Percentiles rank a stretch among this genome's conserved stretches.
phyloP scores from a whole-genome alignment of 2,329 filamentous ascomycete species.

The Ophiostoma ulmi region DNA sequence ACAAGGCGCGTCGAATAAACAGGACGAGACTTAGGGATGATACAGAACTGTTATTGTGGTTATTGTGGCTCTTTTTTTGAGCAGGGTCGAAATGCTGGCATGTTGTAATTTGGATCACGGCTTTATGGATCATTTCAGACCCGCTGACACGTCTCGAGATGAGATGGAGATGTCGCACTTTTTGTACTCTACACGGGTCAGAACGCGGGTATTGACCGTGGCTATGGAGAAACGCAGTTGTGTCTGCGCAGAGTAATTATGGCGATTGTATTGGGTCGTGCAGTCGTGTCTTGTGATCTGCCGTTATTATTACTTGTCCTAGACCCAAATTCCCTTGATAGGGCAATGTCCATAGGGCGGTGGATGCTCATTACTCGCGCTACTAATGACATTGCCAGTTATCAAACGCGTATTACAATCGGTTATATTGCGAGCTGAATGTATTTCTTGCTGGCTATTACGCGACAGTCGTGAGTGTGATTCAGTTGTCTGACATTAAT shows the following conservation, averaged over 20 bases:
- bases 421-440: neutral
- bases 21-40: slow-evolving; percentile 7
- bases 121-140: neutral
- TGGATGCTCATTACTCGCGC: neutral
- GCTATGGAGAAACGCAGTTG: slow-evolving; percentile 1
- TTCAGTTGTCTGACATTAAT: neutral
- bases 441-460: neutral
- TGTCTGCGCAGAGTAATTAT: neutral
- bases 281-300: neutral
- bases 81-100: neutral
- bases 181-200: neutral
- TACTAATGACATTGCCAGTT: neutral
- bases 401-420: neutral
- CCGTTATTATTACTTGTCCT: neutral
- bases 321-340: neutral
- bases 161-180: neutral
- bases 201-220: neutral
- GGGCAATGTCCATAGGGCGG: neutral
- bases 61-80: neutral
- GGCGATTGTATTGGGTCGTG: neutral
- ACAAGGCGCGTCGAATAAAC: slow-evolving; percentile 24
- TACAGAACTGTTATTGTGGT: slow-evolving; percentile 6
- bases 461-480: too few relatives aligned
- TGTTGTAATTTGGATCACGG: neutral
- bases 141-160: neutral